A percentile compares a stretch with the other conserved stretches of the same genome.
These are phyloP conservation scores for Cladorrhinum sp. DNA, from an alignment of 2,329 filamentous ascomycete species.

Conservation along the genomic window DNA sequence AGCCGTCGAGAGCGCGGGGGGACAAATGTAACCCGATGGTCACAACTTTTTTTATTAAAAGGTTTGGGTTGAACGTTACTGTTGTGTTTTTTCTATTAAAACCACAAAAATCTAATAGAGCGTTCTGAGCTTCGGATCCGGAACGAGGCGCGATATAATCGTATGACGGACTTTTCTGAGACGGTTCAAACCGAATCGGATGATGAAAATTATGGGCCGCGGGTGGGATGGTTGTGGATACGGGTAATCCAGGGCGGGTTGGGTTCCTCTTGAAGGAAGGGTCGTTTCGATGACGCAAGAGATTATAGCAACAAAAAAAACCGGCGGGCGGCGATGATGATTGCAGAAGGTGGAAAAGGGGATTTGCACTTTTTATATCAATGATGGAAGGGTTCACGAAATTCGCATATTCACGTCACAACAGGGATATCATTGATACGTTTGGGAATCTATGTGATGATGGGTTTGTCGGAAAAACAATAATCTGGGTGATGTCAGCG, in stretches of 20 bases:
- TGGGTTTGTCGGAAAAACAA: neutral
- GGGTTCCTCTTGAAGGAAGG: no score
- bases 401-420: neutral
- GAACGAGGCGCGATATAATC: neutral
- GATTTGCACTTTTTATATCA: neutral
- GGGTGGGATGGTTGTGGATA: neutral
- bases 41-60: no score
- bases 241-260: neutral
- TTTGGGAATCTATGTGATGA: neutral
- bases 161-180: neutral
- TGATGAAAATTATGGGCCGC: neutral
- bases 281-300: neutral
- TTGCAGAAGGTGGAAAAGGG: neutral
- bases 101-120: no score
- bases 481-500: slow-evolving; percentile 20
- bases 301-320: neutral
- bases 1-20: neutral
- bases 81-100: no score
- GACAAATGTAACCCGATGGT: neutral
- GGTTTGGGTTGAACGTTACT: no score
- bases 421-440: slow-evolving; percentile 3
- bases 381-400: no score
- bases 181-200: neutral
- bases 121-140: neutral
- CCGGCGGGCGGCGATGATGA: neutral